These are phyloP conservation scores for Aotearoamyces nothofagi DNA, from an alignment of 2,329 filamentous ascomycete species.

Conservation along the genomic window DNA sequence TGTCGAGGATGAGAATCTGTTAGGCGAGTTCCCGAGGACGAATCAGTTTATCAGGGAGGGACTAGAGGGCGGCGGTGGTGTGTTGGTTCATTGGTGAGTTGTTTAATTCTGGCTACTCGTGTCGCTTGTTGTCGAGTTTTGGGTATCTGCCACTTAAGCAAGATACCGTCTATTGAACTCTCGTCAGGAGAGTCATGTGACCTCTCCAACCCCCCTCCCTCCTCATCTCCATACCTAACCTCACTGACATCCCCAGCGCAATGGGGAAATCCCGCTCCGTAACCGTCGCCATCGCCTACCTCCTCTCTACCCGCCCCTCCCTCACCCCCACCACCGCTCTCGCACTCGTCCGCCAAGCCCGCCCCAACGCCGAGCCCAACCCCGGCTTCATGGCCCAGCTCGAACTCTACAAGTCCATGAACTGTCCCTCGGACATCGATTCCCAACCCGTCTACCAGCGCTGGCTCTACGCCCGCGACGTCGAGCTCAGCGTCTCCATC, in stretches of 20 bases:
- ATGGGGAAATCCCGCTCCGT: slow-evolving; percentile 95
- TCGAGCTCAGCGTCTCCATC: slow-evolving; percentile 52
- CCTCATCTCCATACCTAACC: no score
- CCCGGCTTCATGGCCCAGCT: slow-evolving; percentile 83
- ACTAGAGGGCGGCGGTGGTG: slow-evolving; percentile 43
- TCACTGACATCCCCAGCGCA: slow-evolving; percentile 59
- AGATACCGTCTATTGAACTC: no score
- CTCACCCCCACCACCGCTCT: slow-evolving; percentile 40
- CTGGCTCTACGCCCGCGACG: slow-evolving; percentile 52
- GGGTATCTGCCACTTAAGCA: no score
- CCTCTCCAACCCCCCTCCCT: no score
- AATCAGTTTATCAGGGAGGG: slow-evolving; percentile 74
- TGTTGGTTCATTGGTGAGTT: slow-evolving; percentile 58
- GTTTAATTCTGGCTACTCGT: no score
- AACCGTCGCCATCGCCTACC: slow-evolving; percentile 68
- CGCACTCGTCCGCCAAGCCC: slow-evolving; percentile 48
- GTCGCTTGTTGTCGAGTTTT: no score
- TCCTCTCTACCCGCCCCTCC: slow-evolving; percentile 53
- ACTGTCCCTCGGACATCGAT: slow-evolving; percentile 55
- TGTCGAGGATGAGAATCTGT: slow-evolving; percentile 73
- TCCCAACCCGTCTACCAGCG: slow-evolving; percentile 66
- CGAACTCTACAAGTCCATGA: slow-evolving; percentile 76
- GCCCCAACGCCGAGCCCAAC: slow-evolving; percentile 78
- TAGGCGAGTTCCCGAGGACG: slow-evolving; percentile 64
- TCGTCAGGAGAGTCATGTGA: no score